Evolutionary conservation across 495 filamentous ascomycete species (phyloP), one percentile per base, ranked within the genome.

Genomic region (Penicillium bialowiezense): DNA sequence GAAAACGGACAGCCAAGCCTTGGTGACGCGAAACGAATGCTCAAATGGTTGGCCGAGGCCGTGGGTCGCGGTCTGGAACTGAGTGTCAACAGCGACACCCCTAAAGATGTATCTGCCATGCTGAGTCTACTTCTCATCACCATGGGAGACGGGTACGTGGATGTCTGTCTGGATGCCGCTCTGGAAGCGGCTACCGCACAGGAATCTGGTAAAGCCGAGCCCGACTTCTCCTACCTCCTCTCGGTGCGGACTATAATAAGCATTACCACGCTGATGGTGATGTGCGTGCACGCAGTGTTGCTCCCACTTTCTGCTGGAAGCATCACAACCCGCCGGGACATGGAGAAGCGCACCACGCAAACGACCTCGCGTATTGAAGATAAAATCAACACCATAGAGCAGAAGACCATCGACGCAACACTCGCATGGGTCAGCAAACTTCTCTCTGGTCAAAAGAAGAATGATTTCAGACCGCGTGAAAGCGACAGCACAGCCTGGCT

Each of bases 41-140:
- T 99, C 26, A 95, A 88, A 58, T 99, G 95, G 95, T 76, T 99
- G 21, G 93, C 95, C 23, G 95, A 99, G 70, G 90, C 87, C 44
- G 91, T 99, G 41, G 88, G 92, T n/a, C 76, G 95, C 52, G 88
- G 89, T 0, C 76, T 99, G 24, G 95, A 99, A 62, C 76, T 99
- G 34, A 88, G 86, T 28, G 86, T 87, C 18, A 83, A 82, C 36
- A 88, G 78, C 52, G 95, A 97, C 52, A 96, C 90, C 8, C 90
- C 93, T 21, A 97, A 93, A 67, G 95, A 99, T 68, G 88, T 97
- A 33, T 82, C 83, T n/a, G 83, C 88, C 48, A 77, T 97, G 14
- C 73, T 97, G 33, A 87, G 85, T 63, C 81, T 97, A 7, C 81
- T 99, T 1, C 78, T 97, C 19, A 81, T 84, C 13, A 86, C 88